Evolutionary conservation across 345 rosid species (phyloP).

Genomic region (Noccaea caerulescens): DNA sequence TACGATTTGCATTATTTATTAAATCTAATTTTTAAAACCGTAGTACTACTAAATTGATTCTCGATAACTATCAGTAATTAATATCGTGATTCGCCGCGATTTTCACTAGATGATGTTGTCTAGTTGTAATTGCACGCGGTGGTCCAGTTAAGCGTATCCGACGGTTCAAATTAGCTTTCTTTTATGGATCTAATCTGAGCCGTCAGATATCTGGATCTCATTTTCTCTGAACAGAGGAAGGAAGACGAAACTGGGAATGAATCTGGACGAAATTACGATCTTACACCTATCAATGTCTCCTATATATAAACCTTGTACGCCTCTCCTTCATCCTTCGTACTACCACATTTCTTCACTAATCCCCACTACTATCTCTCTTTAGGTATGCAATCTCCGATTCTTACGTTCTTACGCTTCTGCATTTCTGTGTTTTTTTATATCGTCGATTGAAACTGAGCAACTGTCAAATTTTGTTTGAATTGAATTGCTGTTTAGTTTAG

Average conservation of each 20-base stretch:
- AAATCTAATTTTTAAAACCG: neutral
- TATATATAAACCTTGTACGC: slow-evolving; percentile 32
- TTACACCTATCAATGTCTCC: neutral
- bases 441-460: neutral
- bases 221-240: slow-evolving; percentile 2
- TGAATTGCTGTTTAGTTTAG: neutral
- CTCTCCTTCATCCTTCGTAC: slow-evolving; percentile 32
- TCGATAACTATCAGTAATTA: neutral
- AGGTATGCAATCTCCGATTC: slow-evolving; percentile 25
- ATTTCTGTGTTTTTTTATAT: neutral
- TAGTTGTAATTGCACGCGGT: slow-evolving; percentile 43
- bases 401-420: slow-evolving; percentile 5
- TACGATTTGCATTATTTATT: neutral
- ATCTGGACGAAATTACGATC: slow-evolving; percentile 43
- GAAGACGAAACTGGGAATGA: slow-evolving; percentile 35
- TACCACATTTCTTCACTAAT: neutral
- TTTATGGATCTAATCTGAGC: slow-evolving; percentile 31
- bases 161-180: neutral
- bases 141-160: slow-evolving; percentile 42
- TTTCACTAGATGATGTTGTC: slow-evolving; percentile 40
- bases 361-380: slow-evolving; percentile 14
- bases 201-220: slow-evolving; percentile 41
- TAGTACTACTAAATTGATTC: neutral
- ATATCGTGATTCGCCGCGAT: slow-evolving; percentile 16
- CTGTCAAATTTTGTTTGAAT: neutral